Percentiles rank a stretch among this genome's conserved stretches.
These are phyloP conservation scores for Entomortierella beljakovae DNA, from an alignment of 192 early-diverging fungal genomes.

Conservation along the genomic window DNA sequence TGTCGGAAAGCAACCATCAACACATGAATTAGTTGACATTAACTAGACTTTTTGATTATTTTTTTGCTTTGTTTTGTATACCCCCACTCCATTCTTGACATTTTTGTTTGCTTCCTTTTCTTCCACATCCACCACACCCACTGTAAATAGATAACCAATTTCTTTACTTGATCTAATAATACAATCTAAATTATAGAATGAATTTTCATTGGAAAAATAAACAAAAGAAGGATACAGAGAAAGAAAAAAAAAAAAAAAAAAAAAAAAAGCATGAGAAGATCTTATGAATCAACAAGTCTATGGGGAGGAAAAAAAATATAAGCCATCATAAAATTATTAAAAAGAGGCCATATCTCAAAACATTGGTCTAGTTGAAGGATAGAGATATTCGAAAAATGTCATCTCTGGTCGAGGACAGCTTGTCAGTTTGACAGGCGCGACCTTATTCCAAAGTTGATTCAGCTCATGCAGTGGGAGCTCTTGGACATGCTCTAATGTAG, in stretches of 20 bases:
- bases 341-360: background rate
- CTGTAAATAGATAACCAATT: too few relatives aligned
- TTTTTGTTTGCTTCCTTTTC: too few relatives aligned
- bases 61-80: too few relatives aligned
- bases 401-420: constrained; percentile 29
- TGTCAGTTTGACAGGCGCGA: constrained; percentile 24
- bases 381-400: constrained; percentile 53
- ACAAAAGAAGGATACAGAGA: too few relatives aligned
- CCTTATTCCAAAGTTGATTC: constrained; percentile 33
- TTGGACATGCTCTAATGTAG: constrained; percentile 45
- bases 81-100: too few relatives aligned
- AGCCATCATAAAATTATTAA: background rate
- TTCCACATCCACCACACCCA: too few relatives aligned
- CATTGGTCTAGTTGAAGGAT: constrained; percentile 28
- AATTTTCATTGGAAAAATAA: too few relatives aligned
- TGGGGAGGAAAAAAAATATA: background rate
- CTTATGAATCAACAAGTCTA: background rate
- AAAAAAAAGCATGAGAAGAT: background rate
- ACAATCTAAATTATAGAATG: too few relatives aligned
- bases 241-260: too few relatives aligned
- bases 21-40: constrained; percentile 15
- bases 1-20: background rate
- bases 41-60: too few relatives aligned
- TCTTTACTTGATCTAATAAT: too few relatives aligned
- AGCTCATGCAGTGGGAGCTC: constrained; percentile 38